Evolutionary conservation across 805 yeast species (phyloP), one percentile per base, ranked within the genome.

Genomic region (Lachancea waltii): DNA sequence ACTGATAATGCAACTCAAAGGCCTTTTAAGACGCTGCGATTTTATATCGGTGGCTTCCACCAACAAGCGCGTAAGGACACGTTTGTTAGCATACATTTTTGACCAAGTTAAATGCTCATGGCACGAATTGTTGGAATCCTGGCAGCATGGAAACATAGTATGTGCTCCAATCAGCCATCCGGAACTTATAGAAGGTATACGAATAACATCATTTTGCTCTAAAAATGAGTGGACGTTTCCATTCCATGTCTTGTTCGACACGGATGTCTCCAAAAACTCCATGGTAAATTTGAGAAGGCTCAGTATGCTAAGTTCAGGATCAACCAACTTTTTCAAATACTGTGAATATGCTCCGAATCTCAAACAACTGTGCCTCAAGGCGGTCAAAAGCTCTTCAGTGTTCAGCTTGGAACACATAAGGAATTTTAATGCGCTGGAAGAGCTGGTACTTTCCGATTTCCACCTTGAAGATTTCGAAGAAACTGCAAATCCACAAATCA

Each of bases 331-430:
- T 33, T 41, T 64, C 30, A 64, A 64, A 40, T 64, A 63, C 40
- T 57, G 56, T 26, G 42, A 37, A 11, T 15, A 17, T 7, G 43
- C 40, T 14, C 30, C 48, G 16, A 37, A 40, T 11, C 30, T 52
- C 9, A 40, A 30, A n/a, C 38, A 35, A 10, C 28, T 63, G 17
- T 48, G 46, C 15, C 33, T 63, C 2, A 25, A 35, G 4, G 55
- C 65, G 2, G 35, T 19, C 5, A 43, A 38, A 21, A 36, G 42
- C 19, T 43, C 45, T 8, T 53, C 63, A 8, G 49, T 42, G 11
- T 75, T 75, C 48, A 65, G 64, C 41, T 49, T 74, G 42, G 55
- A 62, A 29, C 79, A 75, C 50, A 51, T 74, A 27, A 49, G 45
- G 19, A 53, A 63, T 6, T 70, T 73, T 42, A 42, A 46, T 1